Evolutionary conservation across 345 rosid genomes (phyloP), one percentile per base, ranked within the genome.

Genomic region (Tarenaya hassleriana): DNA sequence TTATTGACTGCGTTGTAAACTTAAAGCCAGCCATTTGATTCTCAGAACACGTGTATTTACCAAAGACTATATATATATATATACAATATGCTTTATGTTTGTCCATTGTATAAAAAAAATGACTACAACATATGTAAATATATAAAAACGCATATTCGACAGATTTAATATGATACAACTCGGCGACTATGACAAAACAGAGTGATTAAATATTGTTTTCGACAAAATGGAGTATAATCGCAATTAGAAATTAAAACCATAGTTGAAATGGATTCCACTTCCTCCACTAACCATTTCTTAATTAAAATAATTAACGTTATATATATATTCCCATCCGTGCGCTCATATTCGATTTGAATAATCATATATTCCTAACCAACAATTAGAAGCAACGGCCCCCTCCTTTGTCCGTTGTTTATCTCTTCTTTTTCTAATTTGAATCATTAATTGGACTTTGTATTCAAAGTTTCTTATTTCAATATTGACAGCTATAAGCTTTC

Each of bases 171-270:
- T 51, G 13, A 43, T 57, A 44, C 37, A 52, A 65, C 59, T 47
- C 57, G 64, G 47, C 24, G 64, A 58, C 64, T 58, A 65, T 58
- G 64, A 65, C 69, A 57, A 58, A 65, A 65, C 69, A n/a, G 58
- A 39, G 69, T 45, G 69, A 57, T 51, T 58, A 58, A 64, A 20
- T 20, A 56, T 41, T 24, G 34, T 63, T 47, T 48, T 41, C 50
- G 17, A 56, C 31, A 53, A 38, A 59, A 54, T 54, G 53, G 58
- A 64, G 47, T 56, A 64, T 35, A 50, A 50, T 47, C 42, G 47
- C 57, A 31, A 64, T 39, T 45, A 43, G 50, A n/a, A 18, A 57
- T 12, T 18, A 19, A 42, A 8, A 18, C 5, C 13, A 51, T 27
- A 38, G 11, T 35, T 51, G 64, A 50, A 65, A 51, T 65, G 69